Percentiles rank a stretch among this genome's conserved stretches.
Conservation (phyloP, 495 filamentous ascomycete species). For the Lophiotrema nucula region DNA sequence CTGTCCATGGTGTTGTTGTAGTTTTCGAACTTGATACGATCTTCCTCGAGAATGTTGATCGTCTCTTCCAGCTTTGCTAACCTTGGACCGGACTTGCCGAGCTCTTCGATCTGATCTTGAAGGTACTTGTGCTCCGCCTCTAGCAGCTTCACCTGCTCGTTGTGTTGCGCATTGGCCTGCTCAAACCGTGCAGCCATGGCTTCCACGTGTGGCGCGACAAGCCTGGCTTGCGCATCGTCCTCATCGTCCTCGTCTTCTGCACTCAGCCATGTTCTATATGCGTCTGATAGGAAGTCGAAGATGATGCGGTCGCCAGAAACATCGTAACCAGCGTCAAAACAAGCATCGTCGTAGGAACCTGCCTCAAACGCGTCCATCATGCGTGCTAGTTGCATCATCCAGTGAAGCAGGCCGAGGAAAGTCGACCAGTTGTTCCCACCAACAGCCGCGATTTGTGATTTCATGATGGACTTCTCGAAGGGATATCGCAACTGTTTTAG, state of each 20-base stretch:
- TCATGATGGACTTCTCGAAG: conserved; percentile 88
- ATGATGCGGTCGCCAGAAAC: conserved; percentile 86
- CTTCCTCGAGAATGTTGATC: conserved; percentile 83
- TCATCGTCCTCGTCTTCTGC: conserved; percentile 76
- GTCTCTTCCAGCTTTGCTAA: conserved; percentile 77
- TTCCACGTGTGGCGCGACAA: conserved; percentile 79
- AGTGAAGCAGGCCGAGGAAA: conserved; percentile 90
- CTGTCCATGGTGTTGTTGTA: conserved; percentile 79
- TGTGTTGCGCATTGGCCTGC: conserved; percentile 71
- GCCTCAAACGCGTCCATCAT: conserved; percentile 78
- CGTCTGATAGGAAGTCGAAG: conserved; percentile 81
- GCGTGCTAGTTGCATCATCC: conserved; percentile 95
- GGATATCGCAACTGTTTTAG: conserved; percentile 93
- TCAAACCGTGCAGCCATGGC: conserved; percentile 90
- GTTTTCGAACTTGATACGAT: conserved; percentile 86
- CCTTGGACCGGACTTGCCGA: conserved; percentile 80
- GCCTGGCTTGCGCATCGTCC: conserved; percentile 73
- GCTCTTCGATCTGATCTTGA: conserved; percentile 78
- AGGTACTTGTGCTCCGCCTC: conserved; percentile 79
- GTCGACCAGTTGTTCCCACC: conserved; percentile 94
- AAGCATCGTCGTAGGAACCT: conserved; percentile 84
- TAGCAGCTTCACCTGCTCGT: conserved; percentile 75
- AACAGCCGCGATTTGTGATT: conserved; percentile 89
- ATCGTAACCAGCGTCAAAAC: conserved; percentile 81
- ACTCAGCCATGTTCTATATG: conserved; percentile 90